phyloP scores from a whole-genome alignment of 306 rosid species.

The Spatholobus suberectus region DNA sequence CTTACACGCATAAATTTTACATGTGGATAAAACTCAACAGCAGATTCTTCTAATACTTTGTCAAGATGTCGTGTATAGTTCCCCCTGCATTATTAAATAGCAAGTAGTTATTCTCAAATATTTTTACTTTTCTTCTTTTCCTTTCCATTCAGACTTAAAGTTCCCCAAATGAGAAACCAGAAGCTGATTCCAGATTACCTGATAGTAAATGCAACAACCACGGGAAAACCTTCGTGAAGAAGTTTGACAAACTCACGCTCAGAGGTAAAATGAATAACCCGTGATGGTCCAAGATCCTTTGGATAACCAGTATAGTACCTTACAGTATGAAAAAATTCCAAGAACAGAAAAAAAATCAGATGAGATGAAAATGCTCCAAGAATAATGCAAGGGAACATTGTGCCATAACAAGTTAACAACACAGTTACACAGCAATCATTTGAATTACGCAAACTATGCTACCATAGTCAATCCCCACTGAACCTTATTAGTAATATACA shows the following conservation, averaged over 20 bases:
- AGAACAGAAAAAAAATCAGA: neutral
- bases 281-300: constrained; percentile 86
- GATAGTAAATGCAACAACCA: constrained; percentile 86
- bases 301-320: constrained; percentile 93
- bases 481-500: neutral
- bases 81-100: too few species aligned
- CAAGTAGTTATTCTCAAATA: too few species aligned
- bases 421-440: neutral
- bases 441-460: neutral
- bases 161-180: constrained; percentile 27
- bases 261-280: constrained; percentile 84
- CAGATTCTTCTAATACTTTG: constrained; percentile 82
- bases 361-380: too few species aligned
- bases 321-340: constrained; percentile 14
- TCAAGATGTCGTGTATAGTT: too few species aligned
- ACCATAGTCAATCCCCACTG: neutral
- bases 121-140: too few species aligned
- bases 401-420: constrained; percentile 24
- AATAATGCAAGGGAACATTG: neutral
- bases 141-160: too few species aligned
- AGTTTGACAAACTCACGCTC: constrained; percentile 90
- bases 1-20: constrained; percentile 93
- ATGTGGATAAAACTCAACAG: constrained; percentile 81
- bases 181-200: constrained; percentile 53
- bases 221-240: constrained; percentile 88